Percentiles rank a stretch among this genome's conserved stretches.
Evolutionary conservation across 2,329 filamentous ascomycete species (phyloP).

Genomic region (Phialocephala sp.): DNA sequence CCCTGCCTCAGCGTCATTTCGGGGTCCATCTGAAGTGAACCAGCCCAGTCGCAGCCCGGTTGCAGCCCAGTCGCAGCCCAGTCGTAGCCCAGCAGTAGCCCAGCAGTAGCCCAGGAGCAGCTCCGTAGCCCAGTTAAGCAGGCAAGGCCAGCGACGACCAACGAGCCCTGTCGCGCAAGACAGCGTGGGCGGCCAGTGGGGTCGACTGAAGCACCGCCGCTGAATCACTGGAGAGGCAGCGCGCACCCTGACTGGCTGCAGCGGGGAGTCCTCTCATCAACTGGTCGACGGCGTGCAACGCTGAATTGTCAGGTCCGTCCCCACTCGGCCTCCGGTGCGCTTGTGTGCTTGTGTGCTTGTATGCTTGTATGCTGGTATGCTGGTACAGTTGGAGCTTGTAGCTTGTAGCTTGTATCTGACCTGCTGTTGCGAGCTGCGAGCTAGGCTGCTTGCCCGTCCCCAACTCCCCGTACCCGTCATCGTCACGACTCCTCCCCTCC

Average conservation of each 20-base stretch:
- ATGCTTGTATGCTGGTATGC: too few relatives aligned
- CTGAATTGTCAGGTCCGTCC: background rate
- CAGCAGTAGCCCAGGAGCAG: too few relatives aligned
- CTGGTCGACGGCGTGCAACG: conserved; percentile 1
- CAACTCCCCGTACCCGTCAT: background rate
- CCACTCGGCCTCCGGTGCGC: background rate
- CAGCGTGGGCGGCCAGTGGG: background rate
- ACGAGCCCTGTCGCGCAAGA: background rate
- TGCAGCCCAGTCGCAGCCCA: too few relatives aligned
- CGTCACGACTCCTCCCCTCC: background rate
- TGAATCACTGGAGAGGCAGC: background rate
- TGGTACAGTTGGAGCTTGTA: background rate
- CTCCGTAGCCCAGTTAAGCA: too few relatives aligned
- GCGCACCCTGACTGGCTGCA: background rate
- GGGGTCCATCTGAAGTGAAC: conserved; percentile 10
- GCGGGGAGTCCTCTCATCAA: background rate
- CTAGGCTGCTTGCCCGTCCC: background rate
- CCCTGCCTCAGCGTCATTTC: conserved; percentile 10
- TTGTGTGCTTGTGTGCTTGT: background rate
- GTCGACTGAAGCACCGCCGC: background rate
- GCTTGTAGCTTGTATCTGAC: background rate
- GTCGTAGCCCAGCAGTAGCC: too few relatives aligned
- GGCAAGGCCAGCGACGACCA: background rate
- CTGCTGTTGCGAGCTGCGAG: background rate
- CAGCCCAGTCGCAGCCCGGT: too few relatives aligned